Evolutionary conservation across 768 basidiomycete genomes (phyloP).

Genomic region (Suillus tomentosus): DNA sequence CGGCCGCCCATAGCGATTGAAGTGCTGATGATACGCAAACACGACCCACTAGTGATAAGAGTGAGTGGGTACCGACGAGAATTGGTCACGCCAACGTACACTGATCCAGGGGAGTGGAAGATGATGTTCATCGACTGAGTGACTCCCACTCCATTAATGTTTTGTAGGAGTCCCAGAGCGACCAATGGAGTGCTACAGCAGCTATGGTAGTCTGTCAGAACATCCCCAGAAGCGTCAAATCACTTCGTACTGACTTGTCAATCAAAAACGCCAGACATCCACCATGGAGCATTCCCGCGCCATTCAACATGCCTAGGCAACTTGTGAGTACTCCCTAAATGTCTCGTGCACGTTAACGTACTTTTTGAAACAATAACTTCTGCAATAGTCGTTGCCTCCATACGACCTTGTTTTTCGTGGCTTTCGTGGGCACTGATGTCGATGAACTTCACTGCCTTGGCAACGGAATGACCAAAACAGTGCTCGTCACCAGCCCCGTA

Average conservation of each 20-base stretch:
- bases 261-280: conserved; percentile 73
- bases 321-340: background rate
- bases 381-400: conserved; percentile 63
- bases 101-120: conserved; percentile 68
- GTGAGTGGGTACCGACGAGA: conserved; percentile 14
- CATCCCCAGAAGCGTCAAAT: background rate
- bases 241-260: conserved; percentile 55
- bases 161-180: conserved; percentile 60
- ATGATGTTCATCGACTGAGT: conserved; percentile 70
- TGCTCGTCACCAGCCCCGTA: conserved; percentile 72
- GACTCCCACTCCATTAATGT: conserved; percentile 71
- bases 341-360: conserved; percentile 31
- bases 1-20: conserved; percentile 68
- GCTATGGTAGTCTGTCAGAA: conserved; percentile 32
- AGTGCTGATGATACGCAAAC: conserved; percentile 60
- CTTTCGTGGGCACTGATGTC: conserved; percentile 55
- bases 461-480: conserved; percentile 63
- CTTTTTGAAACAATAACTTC: conserved; percentile 66
- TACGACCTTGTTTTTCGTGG: conserved; percentile 47
- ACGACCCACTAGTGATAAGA: conserved; percentile 49
- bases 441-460: conserved; percentile 59
- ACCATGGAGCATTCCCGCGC: conserved; percentile 77
- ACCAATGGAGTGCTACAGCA: conserved; percentile 71
- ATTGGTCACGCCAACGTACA: conserved; percentile 42
- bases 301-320: conserved; percentile 67